Percentiles rank a stretch among this genome's conserved stretches.
Conservation (phyloP, 2,329 filamentous ascomycete species). For the Rosellinia necatrix region DNA sequence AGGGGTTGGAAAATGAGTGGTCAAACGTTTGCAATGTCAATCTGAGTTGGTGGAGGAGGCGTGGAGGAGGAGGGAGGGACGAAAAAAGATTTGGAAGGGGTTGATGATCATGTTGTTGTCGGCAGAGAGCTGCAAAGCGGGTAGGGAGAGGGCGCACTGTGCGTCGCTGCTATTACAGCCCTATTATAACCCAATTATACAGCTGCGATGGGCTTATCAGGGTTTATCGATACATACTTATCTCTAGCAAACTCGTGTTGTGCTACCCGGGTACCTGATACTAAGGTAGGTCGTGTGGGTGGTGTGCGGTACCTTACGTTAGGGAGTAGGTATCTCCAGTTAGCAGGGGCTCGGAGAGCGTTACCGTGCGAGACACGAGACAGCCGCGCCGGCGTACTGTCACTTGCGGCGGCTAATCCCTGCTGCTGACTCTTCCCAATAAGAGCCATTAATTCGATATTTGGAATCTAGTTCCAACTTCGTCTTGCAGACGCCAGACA, state of each 20-base stretch:
- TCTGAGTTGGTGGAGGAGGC: constrained; percentile 13
- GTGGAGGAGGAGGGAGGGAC: too few relatives aligned
- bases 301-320: too few relatives aligned
- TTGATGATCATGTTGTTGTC: constrained; percentile 15
- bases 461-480: constrained; percentile 31
- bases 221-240: too few relatives aligned
- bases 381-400: constrained; percentile 23
- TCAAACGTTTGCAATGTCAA: not conserved
- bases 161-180: not conserved
- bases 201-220: too few relatives aligned
- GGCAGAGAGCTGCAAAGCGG: not conserved
- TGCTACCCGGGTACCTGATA: too few relatives aligned
- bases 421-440: constrained; percentile 31
- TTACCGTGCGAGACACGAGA: constrained; percentile 2
- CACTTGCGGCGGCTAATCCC: constrained; percentile 22
- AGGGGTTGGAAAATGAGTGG: constrained; percentile 5
- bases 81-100: constrained; percentile 30
- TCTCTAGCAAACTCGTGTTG: too few relatives aligned
- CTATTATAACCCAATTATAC: too few relatives aligned
- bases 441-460: constrained; percentile 18
- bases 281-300: too few relatives aligned
- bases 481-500: constrained; percentile 8
- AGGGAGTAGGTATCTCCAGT: too few relatives aligned
- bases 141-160: constrained; percentile 11
- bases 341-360: not conserved